Base-by-base conservation (phyloP, 2,329 filamentous ascomycete species). In the Zymoseptoria ardabiliae region DNA sequence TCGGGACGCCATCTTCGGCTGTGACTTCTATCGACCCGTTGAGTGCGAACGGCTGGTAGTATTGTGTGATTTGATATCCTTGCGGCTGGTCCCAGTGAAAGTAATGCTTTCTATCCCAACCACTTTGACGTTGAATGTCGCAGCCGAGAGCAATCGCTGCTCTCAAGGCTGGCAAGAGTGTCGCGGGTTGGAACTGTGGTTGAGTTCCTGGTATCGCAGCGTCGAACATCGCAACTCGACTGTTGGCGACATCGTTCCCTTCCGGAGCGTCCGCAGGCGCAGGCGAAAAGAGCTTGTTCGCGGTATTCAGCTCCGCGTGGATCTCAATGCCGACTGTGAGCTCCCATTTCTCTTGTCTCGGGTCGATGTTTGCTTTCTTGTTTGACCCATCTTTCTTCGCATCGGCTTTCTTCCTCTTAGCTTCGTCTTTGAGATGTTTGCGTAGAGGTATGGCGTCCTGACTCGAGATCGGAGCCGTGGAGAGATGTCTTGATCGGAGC, bases 41-140 rank as follows among this genome's bases (percentile, higher is more conserved):
- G 61, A 80, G 84, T 4, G 84, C 85, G 65, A 86, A 86, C 0
- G 85, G 84, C 65, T 82, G 79, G 73, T 97, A 97, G 77, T 93
- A 97, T 72, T 99, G 94, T 1, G 94, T 99, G 63, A 99, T 96
- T 74, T 99, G 94, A 74, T 99, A 99, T 0, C 94, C 94, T 0
- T 90, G 84, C 0, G 94, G 94, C 74, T 99, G 94, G 74, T 99
- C 94, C 84, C 94, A 96, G 79, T 97, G 96, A 75, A 99, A 97
- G 76, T 99, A 99, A 75, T 99, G 94, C 74, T 99, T 99, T 64
- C 94, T 83, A 74, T 99, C 94, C 76, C 97, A 99, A 57, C 84
- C 85, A 73, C 91, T 96, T 66, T 84, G 81, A 1, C 76, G 79
- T 71, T 95, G 88, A 56, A 97, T 82, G 1, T 85, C 77, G 74